Evolutionary conservation across 2,329 filamentous ascomycete species (phyloP), one percentile per base, ranked within the genome.

Genomic region (Calonectria crousiana): DNA sequence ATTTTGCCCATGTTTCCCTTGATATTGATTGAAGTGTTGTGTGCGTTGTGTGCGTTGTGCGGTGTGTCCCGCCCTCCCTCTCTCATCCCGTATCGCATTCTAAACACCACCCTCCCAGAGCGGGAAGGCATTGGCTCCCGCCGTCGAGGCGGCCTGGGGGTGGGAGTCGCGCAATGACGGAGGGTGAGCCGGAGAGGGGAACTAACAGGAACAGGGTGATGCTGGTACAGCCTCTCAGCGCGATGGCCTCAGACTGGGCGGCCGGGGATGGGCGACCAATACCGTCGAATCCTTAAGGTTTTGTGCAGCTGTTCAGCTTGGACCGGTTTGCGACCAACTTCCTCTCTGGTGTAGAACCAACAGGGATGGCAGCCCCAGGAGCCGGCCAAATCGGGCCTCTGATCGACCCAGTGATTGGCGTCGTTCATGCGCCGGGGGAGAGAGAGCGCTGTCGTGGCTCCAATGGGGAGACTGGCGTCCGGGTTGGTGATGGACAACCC

Each of bases 391-490:
- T 65, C 49, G n/a, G 72, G 53, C 49, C 74, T 62, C 64, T 47
- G 71, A 69, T 75, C 67, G 56, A 44, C 67, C 32, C 58, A 53
- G 23, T 77, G 75, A 80, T 78, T 80, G 78, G 77, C 71, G 67
- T 69, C 47, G 49, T 71, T 75, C 74, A 78, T 79, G 77, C 74
- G 74, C 74, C 70, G 34, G 41, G 36, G 32, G 32, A 34, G 32
- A 34, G 66, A 20, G 20, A 66, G 64, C 67, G 69, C 53, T 80
- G 79, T 80, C 79, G 79, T 80, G 79, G 79, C 76, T 76, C 79
- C 79, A 80, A 75, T 81, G 34, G 68, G 62, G 18, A 56, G 53
- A 47, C 32, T 28, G 47, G 41, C 30, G 38, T 44, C 14, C 44
- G 52, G 16, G 62, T 66, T 67, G 58, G 44, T 47, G 60, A 71